Evolutionary conservation across 2,329 filamentous ascomycete species (phyloP), one percentile per base, ranked within the genome.

Genomic region (Fusarium floridanum): DNA sequence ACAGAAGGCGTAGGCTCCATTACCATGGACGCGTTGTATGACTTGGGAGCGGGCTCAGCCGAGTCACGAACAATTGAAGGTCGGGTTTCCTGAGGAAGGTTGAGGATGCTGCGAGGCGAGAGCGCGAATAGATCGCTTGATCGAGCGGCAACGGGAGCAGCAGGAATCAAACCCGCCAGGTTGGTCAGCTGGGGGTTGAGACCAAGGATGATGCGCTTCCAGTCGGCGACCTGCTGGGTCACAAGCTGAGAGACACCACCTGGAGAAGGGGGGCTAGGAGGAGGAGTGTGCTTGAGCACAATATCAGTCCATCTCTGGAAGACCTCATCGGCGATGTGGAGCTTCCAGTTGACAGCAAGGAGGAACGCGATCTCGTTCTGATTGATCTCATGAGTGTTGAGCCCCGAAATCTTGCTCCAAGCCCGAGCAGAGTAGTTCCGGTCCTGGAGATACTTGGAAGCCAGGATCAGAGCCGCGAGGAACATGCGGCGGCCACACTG

Each of bases 371-470:
- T 93, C 85, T 99, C 97, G 82, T 98, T 98, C 80, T 95, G 93
- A 84, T 98, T 98, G 84, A 99, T 98, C 85, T 99, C 97, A 66
- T 90, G 87, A 5, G 95, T 95, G 81, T 94, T 95, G 67, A 99
- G 88, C n/a, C 97, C 97, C 20, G 97, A 98, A 78, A 99, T 99
- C 87, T 98, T 98, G 84, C 96, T 98, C 97, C 97, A 99, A 48
- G 97, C 97, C 66, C 96, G 92, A 59, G 97, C 95, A 16, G 97
- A 98, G 84, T 97, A 99, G 85, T 98, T 99, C 77, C 96, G 93
- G 82, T 99, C 97, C 84, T 99, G 97, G 56, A 99, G 87, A 82
- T 98, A 99, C 86, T 99, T 99, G 39, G 97, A 98, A 2, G 97
- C 97, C 66, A 99, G 88, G 76, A 99, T 98, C 71, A 99, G 88